phyloP scores from a whole-genome alignment of 371 early-diverging fungal genomes.

The Dichotomocladium elegans region DNA sequence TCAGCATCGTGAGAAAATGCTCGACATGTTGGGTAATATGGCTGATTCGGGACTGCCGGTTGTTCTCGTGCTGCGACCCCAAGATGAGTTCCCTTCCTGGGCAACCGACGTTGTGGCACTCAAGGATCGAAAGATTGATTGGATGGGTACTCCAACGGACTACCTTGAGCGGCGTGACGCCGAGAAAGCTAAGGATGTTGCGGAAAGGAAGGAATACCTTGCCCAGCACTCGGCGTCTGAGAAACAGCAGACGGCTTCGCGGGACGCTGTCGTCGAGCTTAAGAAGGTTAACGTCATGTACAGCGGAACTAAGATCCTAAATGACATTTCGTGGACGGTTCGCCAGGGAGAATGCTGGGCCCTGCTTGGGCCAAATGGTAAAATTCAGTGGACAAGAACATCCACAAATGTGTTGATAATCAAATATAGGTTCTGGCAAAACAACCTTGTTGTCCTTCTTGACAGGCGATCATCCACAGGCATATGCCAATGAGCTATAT shows the following conservation, averaged over 20 bases:
- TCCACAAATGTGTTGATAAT: background rate
- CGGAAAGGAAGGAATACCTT: slow-evolving; percentile 6
- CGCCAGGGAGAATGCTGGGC: slow-evolving; percentile 55
- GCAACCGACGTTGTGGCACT: slow-evolving; percentile 52
- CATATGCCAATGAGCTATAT: slow-evolving; percentile 53
- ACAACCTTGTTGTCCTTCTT: slow-evolving; percentile 59
- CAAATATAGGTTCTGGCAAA: slow-evolving; percentile 51
- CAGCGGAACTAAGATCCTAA: slow-evolving; percentile 39
- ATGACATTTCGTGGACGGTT: slow-evolving; percentile 49
- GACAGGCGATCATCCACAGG: slow-evolving; percentile 63
- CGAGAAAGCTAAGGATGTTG: background rate
- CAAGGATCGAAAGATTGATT: slow-evolving; percentile 19
- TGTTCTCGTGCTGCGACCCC: slow-evolving; percentile 50
- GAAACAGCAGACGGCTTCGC: background rate
- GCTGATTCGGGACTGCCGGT: slow-evolving; percentile 25
- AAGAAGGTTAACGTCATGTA: slow-evolving; percentile 45
- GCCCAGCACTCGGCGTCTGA: background rate
- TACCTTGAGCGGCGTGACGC: slow-evolving; percentile 7
- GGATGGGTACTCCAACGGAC: slow-evolving; percentile 27
- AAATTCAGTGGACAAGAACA: background rate
- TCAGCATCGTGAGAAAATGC: slow-evolving; percentile 38
- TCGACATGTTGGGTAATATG: slow-evolving; percentile 34
- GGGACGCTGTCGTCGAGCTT: slow-evolving; percentile 36
- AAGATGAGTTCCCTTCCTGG: slow-evolving; percentile 56
- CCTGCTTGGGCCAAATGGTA: slow-evolving; percentile 51